Base-by-base conservation (phyloP, 2,329 filamentous ascomycete species). In the Penicillium freii region DNA sequence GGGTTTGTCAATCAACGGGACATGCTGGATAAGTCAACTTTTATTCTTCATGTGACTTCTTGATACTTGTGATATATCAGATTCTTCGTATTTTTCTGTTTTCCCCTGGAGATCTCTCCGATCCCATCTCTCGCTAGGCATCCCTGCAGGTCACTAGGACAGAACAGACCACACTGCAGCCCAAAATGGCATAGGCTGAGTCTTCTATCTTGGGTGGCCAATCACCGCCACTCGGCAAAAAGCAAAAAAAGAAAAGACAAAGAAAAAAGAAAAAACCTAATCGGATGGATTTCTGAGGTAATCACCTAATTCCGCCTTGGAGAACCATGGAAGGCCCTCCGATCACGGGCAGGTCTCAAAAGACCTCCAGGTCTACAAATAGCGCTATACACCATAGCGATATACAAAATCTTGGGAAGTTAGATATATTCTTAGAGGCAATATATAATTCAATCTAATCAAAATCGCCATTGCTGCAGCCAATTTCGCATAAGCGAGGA, bases 401-500 rank as follows among this genome's bases (percentile, higher is more conserved):
- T 39, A 50, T 44, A 23, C 6, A 17, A n/a, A 33, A 10, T 33
- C 4, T 8, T 42, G n/a, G 11, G 3, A 19, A 50, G 11, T 11
- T 2, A 15, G 1, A n/a, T 19, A 7, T n/a, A 36, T 34, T 36
- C 19, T 36, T 11, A 4, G 29, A n/a, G 33, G 34, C 13, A 34
- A 47, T 36, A 40, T 51, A 40, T 29, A 53, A 44, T 17, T 21
- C 38, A 36, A 42, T 17, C 17, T 34, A 44, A 53, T 48, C 42
- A 66, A 44, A 65, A 64, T 17, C 46, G 11, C 65, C 65, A 67
- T 52, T 67, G 65, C 17, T 57, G 29, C 13, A 66, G 19, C 65
- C 65, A 84, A 43, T 77, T 77, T 50, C 62, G 69, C 75, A 83
- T 77, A 69, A 83, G 51, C 31, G 75, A 71, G 2, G 70, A 66